These are phyloP conservation scores for Edaphochlamys debaryana DNA, from an alignment of 139 green algal genomes.

Conservation along the genomic window DNA sequence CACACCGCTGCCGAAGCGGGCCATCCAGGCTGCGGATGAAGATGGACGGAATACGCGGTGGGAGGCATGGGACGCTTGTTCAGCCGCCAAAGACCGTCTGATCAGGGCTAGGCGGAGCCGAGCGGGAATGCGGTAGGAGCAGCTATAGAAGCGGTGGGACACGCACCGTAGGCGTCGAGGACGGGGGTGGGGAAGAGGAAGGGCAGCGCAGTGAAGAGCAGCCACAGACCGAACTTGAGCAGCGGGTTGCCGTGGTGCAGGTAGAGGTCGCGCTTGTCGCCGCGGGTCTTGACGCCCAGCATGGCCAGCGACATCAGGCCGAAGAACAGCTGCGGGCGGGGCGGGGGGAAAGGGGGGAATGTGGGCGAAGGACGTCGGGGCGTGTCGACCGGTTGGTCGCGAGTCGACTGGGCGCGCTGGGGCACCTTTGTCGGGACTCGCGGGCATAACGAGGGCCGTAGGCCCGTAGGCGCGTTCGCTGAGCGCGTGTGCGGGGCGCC, in stretches of 20 bases:
- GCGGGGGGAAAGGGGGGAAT: neutral
- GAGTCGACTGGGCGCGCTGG: no score
- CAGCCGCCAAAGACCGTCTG: neutral
- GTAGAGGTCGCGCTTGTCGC: conserved; percentile 80
- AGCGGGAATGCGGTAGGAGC: no score
- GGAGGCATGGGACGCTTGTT: neutral
- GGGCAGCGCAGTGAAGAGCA: conserved; percentile 78
- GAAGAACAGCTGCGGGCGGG: conserved; percentile 84
- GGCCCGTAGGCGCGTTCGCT: no score
- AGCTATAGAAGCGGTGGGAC: no score
- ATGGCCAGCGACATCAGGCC: conserved; percentile 78
- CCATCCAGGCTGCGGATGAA: conserved; percentile 71
- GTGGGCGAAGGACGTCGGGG: neutral
- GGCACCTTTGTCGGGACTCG: no score
- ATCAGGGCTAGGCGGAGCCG: no score
- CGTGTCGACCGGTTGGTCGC: no score
- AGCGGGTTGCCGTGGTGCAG: conserved; percentile 92
- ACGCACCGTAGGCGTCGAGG: conserved; percentile 80
- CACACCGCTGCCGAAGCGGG: conserved; percentile 84
- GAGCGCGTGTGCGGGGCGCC: no score
- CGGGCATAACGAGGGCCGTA: no score
- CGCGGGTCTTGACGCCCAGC: conserved; percentile 83
- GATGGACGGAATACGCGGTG: neutral
- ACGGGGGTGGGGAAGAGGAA: conserved; percentile 88
- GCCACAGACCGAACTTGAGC: conserved; percentile 90